Conservation (phyloP, 1,284 basidiomycete species). For the Ceratobasidium sp. region DNA sequence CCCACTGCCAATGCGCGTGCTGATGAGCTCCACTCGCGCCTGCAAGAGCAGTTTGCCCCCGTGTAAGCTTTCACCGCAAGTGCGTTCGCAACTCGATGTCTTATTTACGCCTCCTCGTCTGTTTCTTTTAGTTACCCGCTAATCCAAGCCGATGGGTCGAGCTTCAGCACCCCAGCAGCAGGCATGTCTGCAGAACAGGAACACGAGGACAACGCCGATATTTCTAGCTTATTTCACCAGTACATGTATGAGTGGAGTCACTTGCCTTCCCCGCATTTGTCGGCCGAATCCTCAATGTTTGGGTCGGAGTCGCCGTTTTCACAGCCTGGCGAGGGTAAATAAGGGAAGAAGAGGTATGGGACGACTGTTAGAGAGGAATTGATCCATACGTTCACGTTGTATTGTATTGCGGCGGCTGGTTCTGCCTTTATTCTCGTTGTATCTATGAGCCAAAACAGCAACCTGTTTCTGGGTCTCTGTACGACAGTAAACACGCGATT, state of each 20-base stretch:
- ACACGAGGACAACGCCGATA: neutral
- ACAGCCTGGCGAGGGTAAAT: neutral
- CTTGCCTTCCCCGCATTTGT: neutral
- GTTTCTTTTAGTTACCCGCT: neutral
- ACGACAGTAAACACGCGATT: no score
- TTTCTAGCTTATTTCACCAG: conserved; percentile 6
- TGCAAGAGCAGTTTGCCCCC: neutral
- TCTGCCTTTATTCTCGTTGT: no score
- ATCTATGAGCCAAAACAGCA: no score
- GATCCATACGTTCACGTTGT: neutral
- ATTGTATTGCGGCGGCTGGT: neutral
- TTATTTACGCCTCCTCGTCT: no score
- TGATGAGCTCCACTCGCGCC: neutral
- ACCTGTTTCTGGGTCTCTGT: no score
- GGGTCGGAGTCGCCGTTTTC: neutral
- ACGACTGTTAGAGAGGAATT: no score
- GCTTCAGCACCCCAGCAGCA: neutral
- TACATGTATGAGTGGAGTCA: conserved; percentile 27
- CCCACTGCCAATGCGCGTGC: conserved; percentile 1
- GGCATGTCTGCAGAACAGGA: neutral
- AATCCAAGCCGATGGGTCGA: neutral
- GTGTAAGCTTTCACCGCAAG: neutral
- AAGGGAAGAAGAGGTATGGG: no score
- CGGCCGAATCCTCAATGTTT: neutral
- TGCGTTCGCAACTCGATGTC: neutral